Evolutionary conservation across 345 rosid species (phyloP).

Genomic region (Draba incana): DNA sequence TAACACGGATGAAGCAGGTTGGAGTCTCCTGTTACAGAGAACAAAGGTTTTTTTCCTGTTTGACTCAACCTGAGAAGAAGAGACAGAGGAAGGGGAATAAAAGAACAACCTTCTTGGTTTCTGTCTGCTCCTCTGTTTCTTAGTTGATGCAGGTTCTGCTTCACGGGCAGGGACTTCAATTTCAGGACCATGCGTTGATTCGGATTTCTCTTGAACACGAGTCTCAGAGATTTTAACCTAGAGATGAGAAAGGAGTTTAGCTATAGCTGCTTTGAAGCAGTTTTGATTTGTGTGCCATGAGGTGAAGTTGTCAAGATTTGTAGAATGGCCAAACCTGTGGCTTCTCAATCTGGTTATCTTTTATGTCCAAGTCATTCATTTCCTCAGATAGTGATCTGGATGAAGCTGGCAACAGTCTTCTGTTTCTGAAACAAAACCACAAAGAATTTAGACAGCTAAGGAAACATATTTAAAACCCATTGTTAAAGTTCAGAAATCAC

Average conservation of each 20-base stretch:
- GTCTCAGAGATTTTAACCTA: constrained; percentile 24
- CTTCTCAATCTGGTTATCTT: constrained; percentile 55
- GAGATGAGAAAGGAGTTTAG: background rate
- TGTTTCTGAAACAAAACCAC: constrained; percentile 38
- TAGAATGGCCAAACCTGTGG: constrained; percentile 53
- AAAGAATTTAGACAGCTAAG: constrained; percentile 18
- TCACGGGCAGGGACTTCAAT: constrained; percentile 24
- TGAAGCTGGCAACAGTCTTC: constrained; percentile 74
- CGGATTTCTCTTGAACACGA: constrained; percentile 16
- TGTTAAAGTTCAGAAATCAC: constrained; percentile 1
- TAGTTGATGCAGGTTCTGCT: constrained; percentile 37
- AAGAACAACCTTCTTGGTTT: constrained; percentile 42
- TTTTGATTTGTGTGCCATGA: background rate
- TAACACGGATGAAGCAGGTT: constrained; percentile 73
- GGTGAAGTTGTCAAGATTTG: constrained; percentile 1
- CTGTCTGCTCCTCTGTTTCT: constrained; percentile 31
- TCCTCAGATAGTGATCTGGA: constrained; percentile 59
- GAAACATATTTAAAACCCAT: background rate
- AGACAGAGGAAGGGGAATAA: background rate
- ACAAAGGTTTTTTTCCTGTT: background rate
- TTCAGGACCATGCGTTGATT: constrained; percentile 2
- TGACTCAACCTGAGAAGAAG: constrained; percentile 3
- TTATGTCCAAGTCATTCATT: constrained; percentile 48
- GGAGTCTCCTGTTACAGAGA: constrained; percentile 60
- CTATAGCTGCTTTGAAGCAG: constrained; percentile 10